Evolutionary conservation across 441 rosid genomes (phyloP).

Genomic region (Euphorbia celastroides): DNA sequence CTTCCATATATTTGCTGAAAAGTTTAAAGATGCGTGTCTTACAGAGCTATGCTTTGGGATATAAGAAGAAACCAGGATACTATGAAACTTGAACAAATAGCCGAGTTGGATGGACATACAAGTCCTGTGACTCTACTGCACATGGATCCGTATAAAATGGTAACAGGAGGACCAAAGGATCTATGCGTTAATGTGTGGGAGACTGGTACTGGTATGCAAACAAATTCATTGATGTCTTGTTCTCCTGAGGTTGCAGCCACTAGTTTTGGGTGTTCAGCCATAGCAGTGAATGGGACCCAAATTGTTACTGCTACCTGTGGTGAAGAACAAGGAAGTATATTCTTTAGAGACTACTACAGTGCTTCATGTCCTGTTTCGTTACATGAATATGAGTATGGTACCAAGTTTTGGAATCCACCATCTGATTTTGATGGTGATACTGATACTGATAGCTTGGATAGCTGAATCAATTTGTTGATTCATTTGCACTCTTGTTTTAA

Average conservation of each 20-base stretch:
- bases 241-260: slow-evolving; percentile 15
- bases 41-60: slow-evolving; percentile 68
- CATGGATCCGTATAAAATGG: slow-evolving; percentile 59
- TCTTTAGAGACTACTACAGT: slow-evolving; percentile 36
- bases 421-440: slow-evolving; percentile 18
- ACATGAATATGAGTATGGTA: slow-evolving; percentile 21
- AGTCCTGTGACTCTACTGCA: slow-evolving; percentile 41
- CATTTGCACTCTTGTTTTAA: not conserved
- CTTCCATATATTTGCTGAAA: not conserved
- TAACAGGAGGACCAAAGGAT: slow-evolving; percentile 45
- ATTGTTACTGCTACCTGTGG: slow-evolving; percentile 31
- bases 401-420: slow-evolving; percentile 50
- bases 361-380: slow-evolving; percentile 30
- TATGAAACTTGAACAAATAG: slow-evolving; percentile 30
- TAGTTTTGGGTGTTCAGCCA: slow-evolving; percentile 38
- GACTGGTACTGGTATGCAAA: slow-evolving; percentile 34
- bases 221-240: slow-evolving; percentile 40
- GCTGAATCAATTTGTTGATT: slow-evolving; percentile 1
- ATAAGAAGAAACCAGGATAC: slow-evolving; percentile 38
- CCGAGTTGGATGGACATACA: slow-evolving; percentile 48
- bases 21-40: not conserved
- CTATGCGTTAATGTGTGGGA: slow-evolving; percentile 43
- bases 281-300: slow-evolving; percentile 43
- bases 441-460: slow-evolving; percentile 21
- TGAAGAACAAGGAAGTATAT: slow-evolving; percentile 20